Evolutionary conservation across 2,329 filamentous ascomycete genomes (phyloP).

Genomic region (Emergomyces orientalis): DNA sequence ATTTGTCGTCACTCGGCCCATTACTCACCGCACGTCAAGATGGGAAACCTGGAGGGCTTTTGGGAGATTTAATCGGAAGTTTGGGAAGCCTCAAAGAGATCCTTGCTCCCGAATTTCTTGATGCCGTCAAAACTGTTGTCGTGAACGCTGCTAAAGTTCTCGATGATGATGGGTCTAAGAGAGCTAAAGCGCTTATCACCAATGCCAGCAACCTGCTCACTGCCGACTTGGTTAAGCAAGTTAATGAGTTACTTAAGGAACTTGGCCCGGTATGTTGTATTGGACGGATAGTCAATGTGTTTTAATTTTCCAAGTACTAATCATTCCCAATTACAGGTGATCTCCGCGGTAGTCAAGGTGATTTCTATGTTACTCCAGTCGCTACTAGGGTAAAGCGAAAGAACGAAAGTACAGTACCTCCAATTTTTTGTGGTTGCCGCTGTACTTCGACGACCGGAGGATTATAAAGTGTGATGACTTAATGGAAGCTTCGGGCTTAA

Average conservation of each 20-base stretch:
- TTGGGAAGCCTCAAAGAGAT: constrained; percentile 5
- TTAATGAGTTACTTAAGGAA: constrained; percentile 4
- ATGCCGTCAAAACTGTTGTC: constrained; percentile 7
- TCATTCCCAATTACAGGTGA: background rate
- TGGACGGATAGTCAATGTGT: background rate
- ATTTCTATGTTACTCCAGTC: constrained; percentile 1
- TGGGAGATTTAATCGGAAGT: constrained; percentile 1
- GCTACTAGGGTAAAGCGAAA: background rate
- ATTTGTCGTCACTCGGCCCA: background rate
- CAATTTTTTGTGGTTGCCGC: too few relatives aligned
- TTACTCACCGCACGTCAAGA: background rate
- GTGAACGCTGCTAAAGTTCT: constrained; percentile 6
- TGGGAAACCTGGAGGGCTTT: background rate
- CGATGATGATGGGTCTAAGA: constrained; percentile 9
- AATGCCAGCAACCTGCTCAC: constrained; percentile 7
- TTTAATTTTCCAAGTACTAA: background rate
- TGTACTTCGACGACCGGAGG: background rate
- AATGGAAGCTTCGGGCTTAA: background rate
- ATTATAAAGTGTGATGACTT: background rate
- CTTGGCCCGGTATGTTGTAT: constrained; percentile 1
- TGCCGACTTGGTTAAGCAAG: constrained; percentile 5
- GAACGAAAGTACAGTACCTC: background rate
- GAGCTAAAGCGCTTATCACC: constrained; percentile 7
- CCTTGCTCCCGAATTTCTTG: constrained; percentile 7
- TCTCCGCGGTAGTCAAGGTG: background rate